A percentile compares a stretch with the other conserved stretches of the same genome.
Conservation (phyloP, 352 stramenopile genomes). For the Phytopythium oedochilum region DNA sequence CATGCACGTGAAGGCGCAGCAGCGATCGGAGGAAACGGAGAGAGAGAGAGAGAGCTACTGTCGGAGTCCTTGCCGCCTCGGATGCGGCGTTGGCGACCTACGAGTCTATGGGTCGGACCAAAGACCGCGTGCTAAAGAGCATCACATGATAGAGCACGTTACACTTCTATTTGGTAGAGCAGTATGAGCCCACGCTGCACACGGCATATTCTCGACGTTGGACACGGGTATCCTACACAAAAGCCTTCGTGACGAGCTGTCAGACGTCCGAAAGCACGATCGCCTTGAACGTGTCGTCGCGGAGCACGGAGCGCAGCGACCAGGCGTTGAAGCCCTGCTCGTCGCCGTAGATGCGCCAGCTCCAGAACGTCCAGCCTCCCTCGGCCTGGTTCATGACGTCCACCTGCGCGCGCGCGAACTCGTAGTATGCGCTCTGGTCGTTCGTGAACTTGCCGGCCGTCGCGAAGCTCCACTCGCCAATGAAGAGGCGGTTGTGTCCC, state of each 20-base stretch:
- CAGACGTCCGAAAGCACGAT: conserved; percentile 12
- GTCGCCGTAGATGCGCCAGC: conserved; percentile 57
- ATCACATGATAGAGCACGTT: not conserved
- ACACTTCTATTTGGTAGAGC: not conserved
- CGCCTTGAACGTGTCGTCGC: conserved; percentile 24
- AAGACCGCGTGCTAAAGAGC: no score
- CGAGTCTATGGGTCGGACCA: no score
- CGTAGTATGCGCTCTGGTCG: conserved; percentile 34
- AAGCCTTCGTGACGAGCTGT: not conserved
- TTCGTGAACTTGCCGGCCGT: conserved; percentile 47
- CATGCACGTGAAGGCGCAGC: no score
- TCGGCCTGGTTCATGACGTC: conserved; percentile 46
- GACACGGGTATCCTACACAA: not conserved
- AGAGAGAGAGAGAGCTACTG: no score
- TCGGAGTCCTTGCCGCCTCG: no score
- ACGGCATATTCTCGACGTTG: not conserved
- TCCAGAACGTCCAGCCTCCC: conserved; percentile 71
- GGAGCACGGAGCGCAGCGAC: conserved; percentile 59
- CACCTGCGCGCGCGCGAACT: conserved; percentile 46
- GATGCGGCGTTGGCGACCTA: no score
- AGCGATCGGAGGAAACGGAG: no score
- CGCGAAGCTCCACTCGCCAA: conserved; percentile 45
- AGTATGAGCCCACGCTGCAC: not conserved
- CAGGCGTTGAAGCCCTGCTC: conserved; percentile 53
- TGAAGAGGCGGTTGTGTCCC: conserved; percentile 36